Conservation (phyloP, 1,139 yeast species). For the Taphrina pruni region DNA sequence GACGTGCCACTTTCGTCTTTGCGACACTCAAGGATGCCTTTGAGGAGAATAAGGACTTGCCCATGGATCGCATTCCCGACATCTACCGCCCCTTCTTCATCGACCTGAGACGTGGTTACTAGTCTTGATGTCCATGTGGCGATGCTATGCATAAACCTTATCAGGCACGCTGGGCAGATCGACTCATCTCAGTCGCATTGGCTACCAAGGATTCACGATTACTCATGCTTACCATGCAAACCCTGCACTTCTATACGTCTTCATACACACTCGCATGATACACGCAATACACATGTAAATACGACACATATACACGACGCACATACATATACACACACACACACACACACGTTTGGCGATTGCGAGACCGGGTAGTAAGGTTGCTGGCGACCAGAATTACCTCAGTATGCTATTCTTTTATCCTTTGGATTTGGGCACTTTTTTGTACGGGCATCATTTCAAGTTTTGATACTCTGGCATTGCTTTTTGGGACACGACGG, state of each 20-base stretch:
- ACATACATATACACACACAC: background rate
- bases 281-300: too few species aligned
- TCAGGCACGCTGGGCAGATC: too few species aligned
- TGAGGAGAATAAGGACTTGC: conserved; percentile 27
- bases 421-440: too few species aligned
- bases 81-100: conserved; percentile 26
- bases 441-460: too few species aligned
- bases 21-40: conserved; percentile 34
- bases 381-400: background rate
- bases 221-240: too few species aligned
- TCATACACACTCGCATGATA: too few species aligned
- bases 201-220: too few species aligned
- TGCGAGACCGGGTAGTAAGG: background rate
- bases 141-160: too few species aligned
- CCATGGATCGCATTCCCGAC: conserved; percentile 24
- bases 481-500: too few species aligned
- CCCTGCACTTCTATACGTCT: too few species aligned
- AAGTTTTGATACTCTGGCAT: too few species aligned
- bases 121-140: background rate
- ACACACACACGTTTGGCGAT: background rate
- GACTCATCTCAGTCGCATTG: too few species aligned
- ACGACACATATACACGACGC: background rate
- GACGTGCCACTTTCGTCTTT: conserved; percentile 33
- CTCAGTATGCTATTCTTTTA: background rate
- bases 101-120: conserved; percentile 12